A percentile compares a stretch with the other conserved stretches of the same genome.
Evolutionary conservation across 192 early-diverging fungal genomes (phyloP).

Genomic region (Entomortierella parvispora): DNA sequence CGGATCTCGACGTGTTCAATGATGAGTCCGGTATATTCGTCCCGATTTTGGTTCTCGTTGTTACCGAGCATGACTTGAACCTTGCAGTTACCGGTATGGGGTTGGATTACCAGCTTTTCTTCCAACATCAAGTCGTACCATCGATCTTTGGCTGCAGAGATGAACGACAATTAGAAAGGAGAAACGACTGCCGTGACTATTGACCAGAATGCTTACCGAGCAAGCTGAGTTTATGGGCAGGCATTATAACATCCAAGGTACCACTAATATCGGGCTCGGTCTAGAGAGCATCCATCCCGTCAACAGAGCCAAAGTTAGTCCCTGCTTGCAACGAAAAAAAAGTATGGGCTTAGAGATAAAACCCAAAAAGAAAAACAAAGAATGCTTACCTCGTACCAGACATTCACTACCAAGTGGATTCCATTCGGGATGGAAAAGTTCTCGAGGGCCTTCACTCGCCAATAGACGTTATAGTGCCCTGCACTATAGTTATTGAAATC

Average conservation of each 20-base stretch:
- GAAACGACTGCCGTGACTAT: not conserved
- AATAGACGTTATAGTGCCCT: conserved; percentile 28
- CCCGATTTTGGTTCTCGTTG: conserved; percentile 20
- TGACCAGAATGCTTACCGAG: conserved; percentile 13
- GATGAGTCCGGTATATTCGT: conserved; percentile 24
- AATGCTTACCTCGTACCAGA: conserved; percentile 35
- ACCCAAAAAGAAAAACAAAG: not conserved
- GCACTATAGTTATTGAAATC: conserved; percentile 23
- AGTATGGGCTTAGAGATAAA: not conserved
- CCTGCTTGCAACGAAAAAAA: not conserved
- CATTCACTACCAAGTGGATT: conserved; percentile 27
- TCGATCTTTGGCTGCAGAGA: conserved; percentile 8
- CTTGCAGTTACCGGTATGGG: conserved; percentile 16
- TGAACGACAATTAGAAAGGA: not conserved
- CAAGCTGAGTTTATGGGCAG: conserved; percentile 13
- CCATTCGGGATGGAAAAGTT: conserved; percentile 37
- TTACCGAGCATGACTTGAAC: conserved; percentile 26
- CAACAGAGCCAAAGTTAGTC: not conserved
- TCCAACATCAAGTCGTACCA: conserved; percentile 39
- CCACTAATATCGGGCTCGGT: conserved; percentile 42
- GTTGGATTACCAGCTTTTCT: conserved; percentile 31
- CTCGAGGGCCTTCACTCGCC: conserved; percentile 28
- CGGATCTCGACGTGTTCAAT: conserved; percentile 45
- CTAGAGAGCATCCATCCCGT: too few relatives aligned
- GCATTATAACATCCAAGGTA: conserved; percentile 36